Evolutionary conservation across 768 basidiomycete genomes (phyloP), one percentile per base, ranked within the genome.

Genomic region (Lactarius tabidus): DNA sequence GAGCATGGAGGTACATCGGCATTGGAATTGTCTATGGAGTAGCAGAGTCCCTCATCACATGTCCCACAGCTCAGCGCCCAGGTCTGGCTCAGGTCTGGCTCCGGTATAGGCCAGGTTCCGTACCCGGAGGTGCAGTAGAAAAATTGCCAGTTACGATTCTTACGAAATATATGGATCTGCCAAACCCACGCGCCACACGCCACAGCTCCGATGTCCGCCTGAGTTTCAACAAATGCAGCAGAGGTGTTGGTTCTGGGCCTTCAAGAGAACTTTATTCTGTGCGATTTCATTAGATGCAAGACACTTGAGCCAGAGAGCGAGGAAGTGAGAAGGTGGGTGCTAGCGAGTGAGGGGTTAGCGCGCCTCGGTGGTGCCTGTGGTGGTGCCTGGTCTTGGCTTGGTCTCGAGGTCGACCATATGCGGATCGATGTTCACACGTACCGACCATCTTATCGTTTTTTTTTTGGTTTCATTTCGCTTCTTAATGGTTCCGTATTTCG

Each of bases 371-470:
- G 41, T 43, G 1, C 41, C 41, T 43, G 18, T 33, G 33, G 18
- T 33, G 33, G 33, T 33, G 33, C 33, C 8, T 33, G 33, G 33
- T 33, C 33, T 33, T 33, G 33, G 33, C 33, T 33, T 8, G 4
- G 33, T 33, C 33, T 4, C 3, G 33, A 8, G 38, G 45, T n/a
- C 12, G 12, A 26, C 45, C 23, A 12, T 10, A 14, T 48, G 3
- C 23, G n/a, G 45, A 48, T 4, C 9, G 10, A 48, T 48, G 45
- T 62, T 55, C 39, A n/a, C 60, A 62, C 38, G 60, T 14, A 14
- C 33, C n/a, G n/a, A n/a, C n/a, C 17, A 31, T 41, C 63, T 63
- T 57, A 63, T 58, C 62, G 29, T 3, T 28, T 43, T 26, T 54
- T 59, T 58, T 41, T n/a, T 12, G 2, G 6, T 43, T 26, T 4